Conservation (phyloP, 1,284 basidiomycete genomes). For the Mrakiaceae sp. region DNA sequence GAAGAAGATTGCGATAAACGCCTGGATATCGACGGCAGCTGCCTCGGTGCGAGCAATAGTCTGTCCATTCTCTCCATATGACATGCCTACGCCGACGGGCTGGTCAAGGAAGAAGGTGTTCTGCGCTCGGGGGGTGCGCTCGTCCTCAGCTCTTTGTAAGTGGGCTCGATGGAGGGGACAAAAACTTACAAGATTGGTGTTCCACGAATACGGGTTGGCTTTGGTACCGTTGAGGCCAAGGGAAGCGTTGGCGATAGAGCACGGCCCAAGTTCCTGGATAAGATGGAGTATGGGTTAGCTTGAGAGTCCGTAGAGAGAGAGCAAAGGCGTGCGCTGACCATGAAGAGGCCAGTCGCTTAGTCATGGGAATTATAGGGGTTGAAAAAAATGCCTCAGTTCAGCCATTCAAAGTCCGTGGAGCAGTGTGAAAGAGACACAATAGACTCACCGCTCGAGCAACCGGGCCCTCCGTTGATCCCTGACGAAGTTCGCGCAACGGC, state of each 20-base stretch:
- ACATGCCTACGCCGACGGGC: constrained; percentile 55
- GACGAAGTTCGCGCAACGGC: neutral
- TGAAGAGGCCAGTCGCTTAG: too few species aligned
- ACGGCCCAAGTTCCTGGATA: constrained; percentile 27
- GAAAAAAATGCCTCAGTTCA: too few species aligned
- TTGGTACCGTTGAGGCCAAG: constrained; percentile 34
- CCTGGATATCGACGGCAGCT: constrained; percentile 56
- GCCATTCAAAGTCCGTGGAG: too few species aligned
- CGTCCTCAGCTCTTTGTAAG: neutral
- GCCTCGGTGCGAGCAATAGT: constrained; percentile 53
- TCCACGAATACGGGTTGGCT: constrained; percentile 39
- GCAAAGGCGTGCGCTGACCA: too few species aligned
- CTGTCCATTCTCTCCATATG: constrained; percentile 58
- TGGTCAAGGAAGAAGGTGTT: constrained; percentile 21
- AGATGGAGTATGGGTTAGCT: constrained; percentile 12
- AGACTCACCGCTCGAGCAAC: constrained; percentile 16
- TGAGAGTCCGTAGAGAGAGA: neutral
- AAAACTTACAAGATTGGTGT: constrained; percentile 41
- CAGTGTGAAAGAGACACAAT: too few species aligned
- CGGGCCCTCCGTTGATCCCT: constrained; percentile 6
- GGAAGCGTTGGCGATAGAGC: constrained; percentile 29
- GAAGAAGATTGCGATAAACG: constrained; percentile 63
- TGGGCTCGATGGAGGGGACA: constrained; percentile 57
- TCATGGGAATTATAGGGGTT: too few species aligned
- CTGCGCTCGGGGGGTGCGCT: neutral